Conservation (phyloP, 805 yeast genomes). For the Cyberlindnera samutprakarnensis region DNA sequence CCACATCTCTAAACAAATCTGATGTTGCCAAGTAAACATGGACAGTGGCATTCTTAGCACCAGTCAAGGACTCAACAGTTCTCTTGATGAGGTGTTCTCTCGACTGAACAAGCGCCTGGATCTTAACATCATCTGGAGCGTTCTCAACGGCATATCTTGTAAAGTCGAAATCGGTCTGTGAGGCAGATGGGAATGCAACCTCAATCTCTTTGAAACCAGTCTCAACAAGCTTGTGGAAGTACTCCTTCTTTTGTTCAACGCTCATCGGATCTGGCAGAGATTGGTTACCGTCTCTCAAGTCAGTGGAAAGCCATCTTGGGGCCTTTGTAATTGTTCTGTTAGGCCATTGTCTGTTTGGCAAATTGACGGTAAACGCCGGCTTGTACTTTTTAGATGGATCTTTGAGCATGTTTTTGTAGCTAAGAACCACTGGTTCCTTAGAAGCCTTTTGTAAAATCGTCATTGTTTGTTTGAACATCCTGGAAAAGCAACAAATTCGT, state of each 20-base stretch:
- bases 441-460: conserved; percentile 20
- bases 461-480: conserved; percentile 19
- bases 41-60: conserved; percentile 65
- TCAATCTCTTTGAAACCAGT: conserved; percentile 78
- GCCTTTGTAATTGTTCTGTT: conserved; percentile 55
- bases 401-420: conserved; percentile 48
- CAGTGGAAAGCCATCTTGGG: conserved; percentile 78
- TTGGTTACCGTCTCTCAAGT: conserved; percentile 76
- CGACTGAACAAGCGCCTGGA: conserved; percentile 72
- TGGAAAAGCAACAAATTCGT: no score
- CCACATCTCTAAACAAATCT: conserved; percentile 68
- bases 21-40: conserved; percentile 74
- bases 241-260: conserved; percentile 63
- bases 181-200: conserved; percentile 75
- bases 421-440: conserved; percentile 17
- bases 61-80: conserved; percentile 66
- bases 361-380: conserved; percentile 44
- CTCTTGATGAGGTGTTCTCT: conserved; percentile 67
- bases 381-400: conserved; percentile 63
- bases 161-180: conserved; percentile 77
- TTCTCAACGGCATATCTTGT: conserved; percentile 73
- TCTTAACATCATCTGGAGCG: conserved; percentile 67
- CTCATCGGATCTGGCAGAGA: conserved; percentile 81
- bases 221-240: conserved; percentile 64
- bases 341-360: conserved; percentile 70